phyloP scores from a whole-genome alignment of 345 rosid genomes.

The Eucalyptus globulus region DNA sequence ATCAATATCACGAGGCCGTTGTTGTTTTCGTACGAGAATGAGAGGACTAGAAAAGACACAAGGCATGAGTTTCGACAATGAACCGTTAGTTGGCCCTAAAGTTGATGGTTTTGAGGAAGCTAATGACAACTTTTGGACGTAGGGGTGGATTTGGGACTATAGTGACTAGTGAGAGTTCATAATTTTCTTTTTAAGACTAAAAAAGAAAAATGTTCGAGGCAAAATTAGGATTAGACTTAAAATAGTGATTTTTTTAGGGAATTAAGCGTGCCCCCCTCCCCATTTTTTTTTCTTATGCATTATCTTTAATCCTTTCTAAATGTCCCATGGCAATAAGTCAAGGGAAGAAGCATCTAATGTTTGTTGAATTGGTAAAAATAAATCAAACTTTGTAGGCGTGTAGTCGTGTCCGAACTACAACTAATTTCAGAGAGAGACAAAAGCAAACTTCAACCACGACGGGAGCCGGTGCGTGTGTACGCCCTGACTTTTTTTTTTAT shows the following conservation, averaged over 20 bases:
- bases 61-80: not conserved
- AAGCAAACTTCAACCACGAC: not conserved
- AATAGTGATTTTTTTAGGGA: not conserved
- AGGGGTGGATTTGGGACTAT: not conserved
- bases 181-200: not conserved
- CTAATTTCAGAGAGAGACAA: not conserved
- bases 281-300: accelerated
- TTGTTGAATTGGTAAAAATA: not conserved
- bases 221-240: not conserved
- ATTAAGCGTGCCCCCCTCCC: not conserved
- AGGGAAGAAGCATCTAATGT: not conserved
- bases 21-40: not conserved
- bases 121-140: not conserved
- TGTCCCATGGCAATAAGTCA: not conserved
- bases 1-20: not conserved
- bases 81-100: not conserved
- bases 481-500: not conserved
- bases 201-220: not conserved
- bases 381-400: not conserved
- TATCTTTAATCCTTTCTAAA: not conserved
- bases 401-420: not conserved
- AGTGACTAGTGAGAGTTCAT: not conserved
- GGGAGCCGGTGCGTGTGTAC: not conserved
- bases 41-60: not conserved
- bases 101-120: not conserved